A percentile compares a stretch with the other conserved stretches of the same genome.
phyloP scores from a whole-genome alignment of 2,329 filamentous ascomycete species.

The Pseudogymnoascus sp. region DNA sequence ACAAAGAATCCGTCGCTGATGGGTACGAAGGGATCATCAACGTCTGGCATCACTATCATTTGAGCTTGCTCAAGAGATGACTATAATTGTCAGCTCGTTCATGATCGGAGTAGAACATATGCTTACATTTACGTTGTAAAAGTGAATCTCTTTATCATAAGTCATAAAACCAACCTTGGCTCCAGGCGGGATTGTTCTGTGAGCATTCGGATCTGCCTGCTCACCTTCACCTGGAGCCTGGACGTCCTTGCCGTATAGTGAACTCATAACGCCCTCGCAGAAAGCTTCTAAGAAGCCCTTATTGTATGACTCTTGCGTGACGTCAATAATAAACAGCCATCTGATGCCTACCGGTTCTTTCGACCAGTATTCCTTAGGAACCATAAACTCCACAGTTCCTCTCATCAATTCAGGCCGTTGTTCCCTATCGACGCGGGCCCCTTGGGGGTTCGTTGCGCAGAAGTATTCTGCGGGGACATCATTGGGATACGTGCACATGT shows the following conservation, averaged over 20 bases:
- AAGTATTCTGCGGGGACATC: conserved; percentile 92
- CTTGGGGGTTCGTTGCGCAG: conserved; percentile 78
- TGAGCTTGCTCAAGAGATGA: conserved; percentile 76
- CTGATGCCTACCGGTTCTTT: conserved; percentile 83
- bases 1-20: conserved; percentile 89
- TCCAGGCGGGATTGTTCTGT: conserved; percentile 61
- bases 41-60: conserved; percentile 97
- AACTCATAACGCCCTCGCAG: conserved; percentile 77
- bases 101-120: neutral
- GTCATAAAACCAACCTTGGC: conserved; percentile 92
- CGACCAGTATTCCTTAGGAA: conserved; percentile 98
- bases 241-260: conserved; percentile 68
- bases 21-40: conserved; percentile 93
- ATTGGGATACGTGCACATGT: conserved; percentile 95
- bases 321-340: conserved; percentile 89
- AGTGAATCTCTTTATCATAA: conserved; percentile 94
- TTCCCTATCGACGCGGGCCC: conserved; percentile 78
- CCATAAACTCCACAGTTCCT: conserved; percentile 91
- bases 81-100: conserved; percentile 34
- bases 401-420: conserved; percentile 83
- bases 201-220: conserved; percentile 39
- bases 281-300: conserved; percentile 86
- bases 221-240: conserved; percentile 40
- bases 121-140: conserved; percentile 86
- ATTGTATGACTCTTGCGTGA: conserved; percentile 83